Evolutionary conservation across 441 rosid species (phyloP), one percentile per base, ranked within the genome.

Genomic region (Euphorbia corollata): DNA sequence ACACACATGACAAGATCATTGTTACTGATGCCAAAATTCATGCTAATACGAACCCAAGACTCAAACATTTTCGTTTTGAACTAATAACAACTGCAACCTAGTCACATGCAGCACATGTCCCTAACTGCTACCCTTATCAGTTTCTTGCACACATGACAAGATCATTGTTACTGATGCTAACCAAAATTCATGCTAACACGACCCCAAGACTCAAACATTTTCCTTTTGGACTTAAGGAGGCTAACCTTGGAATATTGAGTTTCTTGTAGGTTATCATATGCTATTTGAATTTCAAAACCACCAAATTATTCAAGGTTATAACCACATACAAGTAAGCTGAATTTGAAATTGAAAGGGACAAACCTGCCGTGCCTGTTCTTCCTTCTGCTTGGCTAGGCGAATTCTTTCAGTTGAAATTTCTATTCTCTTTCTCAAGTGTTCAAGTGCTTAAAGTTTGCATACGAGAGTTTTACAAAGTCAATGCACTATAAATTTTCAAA

Each of bases 301-400:
- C 43, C 5, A n/a, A 15, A n/a, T 30, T 27, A 36, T 36, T 36
- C 41, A 36, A 8, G 41, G 41, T 36, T 36, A 36, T 2, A 32
- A 50, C 43, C 32, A 32, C 58, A 70, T n/a, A 27, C 15, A 50
- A 50, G 64, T 22, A 54, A 68, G 34, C 72, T 55, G 55, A 68
- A 45, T 43, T 69, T 27, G 19, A 22, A 32, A 72, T 12, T 57
- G 23, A 62, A 55, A 67, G 73, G 54, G 27, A 73, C 75, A 69
- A 70, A 93, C 96, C 99, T 89, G 87, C 20, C 62, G 75, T 22
- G 96, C 96, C 80, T 87, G 85, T 64, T 87, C 93, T 82, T 91
- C 96, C 73, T 80, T 91, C 70, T 76, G 74, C 87, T 81, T 89
- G 24, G 94, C 96, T 51, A 63, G 69, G 68, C 67, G 90, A 71